Evolutionary conservation across 1,284 basidiomycete genomes (phyloP), one percentile per base, ranked within the genome.

Genomic region (Fomitopsis schrenkii): DNA sequence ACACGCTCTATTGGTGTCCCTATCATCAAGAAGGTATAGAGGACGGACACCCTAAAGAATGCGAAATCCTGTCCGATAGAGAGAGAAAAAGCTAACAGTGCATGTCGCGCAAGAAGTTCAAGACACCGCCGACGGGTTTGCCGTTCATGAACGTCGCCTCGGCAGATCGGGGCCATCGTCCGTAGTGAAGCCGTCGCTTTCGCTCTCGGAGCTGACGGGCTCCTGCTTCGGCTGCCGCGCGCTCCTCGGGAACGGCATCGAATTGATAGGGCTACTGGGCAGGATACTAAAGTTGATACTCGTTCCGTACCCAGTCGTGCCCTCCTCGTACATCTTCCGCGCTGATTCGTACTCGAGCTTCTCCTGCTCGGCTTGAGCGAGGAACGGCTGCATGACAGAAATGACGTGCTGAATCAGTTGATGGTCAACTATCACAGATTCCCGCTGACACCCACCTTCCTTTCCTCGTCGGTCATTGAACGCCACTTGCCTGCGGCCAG

Each of bases 401-500:
- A 55, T 38, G 58, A 19, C 33, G 35, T 35, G 54, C 41, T 60
- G 8, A 61, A 38, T 53, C 19, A 52, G 30, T 48, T 55, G 44
- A 50, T 57, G 28, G 48, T 10, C 45, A 61, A 58, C 60, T 52
- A 48, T 36, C 28, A 44, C 53, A 48, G n/a, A 57, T 44, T 41
- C 12, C 9, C 14, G 48, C 28, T 50, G 48, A 33, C 48, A 57
- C 15, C 58, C 80, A 94, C 93, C 83, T 91, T 92, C 74, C 95
- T 90, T 77, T 97, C 94, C 46, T 90, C 91, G 74, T 96, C 94
- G 48, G 88, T 90, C 84, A 98, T 91, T 57, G 86, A 88, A 65
- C 95, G 84, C 95, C 95, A 98, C 75, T 91, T 91, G 64, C 90
- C 88, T 54, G 95, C 95, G 57, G 95, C 95, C 57, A 97, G 81